Evolutionary conservation across 2,329 filamentous ascomycete genomes (phyloP), one percentile per base, ranked within the genome.

Genomic region (Pyricularia pennisetigena): DNA sequence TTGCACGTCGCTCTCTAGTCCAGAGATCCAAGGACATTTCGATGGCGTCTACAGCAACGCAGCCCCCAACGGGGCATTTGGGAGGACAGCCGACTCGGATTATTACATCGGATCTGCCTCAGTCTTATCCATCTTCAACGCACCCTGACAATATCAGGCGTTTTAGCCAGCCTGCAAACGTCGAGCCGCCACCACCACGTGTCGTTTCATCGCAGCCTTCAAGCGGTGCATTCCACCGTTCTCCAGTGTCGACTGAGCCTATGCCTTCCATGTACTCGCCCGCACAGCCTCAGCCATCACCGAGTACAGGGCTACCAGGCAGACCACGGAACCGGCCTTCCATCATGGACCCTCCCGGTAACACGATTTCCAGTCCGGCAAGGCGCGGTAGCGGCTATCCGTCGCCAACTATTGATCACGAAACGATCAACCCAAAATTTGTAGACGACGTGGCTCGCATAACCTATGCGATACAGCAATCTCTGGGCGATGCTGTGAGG

Each of bases 401-500:
- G 6, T 80, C 79, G n/a, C 79, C 78, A 0, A 72, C 66, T 1
- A 71, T 71, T 2, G 73, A 79, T 24, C 72, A 76, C 29, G 66
- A 71, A 0, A 69, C 71, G 10, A 41, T 71, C 6, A 76, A 77
- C 59, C 72, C 75, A 29, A 80, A 78, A 66, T 80, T 80, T 68
- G 63, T 73, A 2, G 77, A 81, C n/a, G 80, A 83, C 69, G 72
- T 76, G 29, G 74, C 74, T 4, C 77, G 77, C 41, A 73, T 82
- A 24, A 78, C 73, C 4, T 77, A 75, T 70, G 75, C 78, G 24
- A 74, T 86, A 4, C 76, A 78, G 20, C 78, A 78, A 61, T 76
- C 80, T 16, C 71, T 80, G 7, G 76, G 82, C 0, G 76, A 81
- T 35, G 78, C 80, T n/a, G 81, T 85, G 24, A 79, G 83, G 14